Evolutionary conservation across 495 filamentous ascomycete species (phyloP).

Genomic region (Aspergillus indologenus): DNA sequence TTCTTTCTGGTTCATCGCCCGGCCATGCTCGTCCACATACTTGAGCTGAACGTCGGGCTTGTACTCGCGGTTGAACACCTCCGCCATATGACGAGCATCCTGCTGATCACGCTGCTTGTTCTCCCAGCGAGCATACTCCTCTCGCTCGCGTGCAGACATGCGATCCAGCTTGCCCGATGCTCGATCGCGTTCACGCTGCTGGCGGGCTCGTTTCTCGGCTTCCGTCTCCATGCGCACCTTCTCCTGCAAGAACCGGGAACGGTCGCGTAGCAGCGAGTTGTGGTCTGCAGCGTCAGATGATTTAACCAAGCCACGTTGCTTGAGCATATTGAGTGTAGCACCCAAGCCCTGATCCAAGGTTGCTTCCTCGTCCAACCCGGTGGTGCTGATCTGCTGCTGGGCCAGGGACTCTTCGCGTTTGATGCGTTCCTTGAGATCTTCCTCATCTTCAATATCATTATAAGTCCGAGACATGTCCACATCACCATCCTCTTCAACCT

Average conservation of each 20-base stretch:
- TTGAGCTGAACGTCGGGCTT: conserved; percentile 85
- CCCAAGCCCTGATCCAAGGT: conserved; percentile 75
- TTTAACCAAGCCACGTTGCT: conserved; percentile 76
- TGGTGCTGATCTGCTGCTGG: conserved; percentile 56
- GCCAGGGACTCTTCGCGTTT: conserved; percentile 49
- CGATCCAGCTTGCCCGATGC: conserved; percentile 74
- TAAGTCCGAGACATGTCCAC: conserved; percentile 61
- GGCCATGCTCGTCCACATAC: conserved; percentile 85
- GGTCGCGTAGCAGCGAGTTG: conserved; percentile 68
- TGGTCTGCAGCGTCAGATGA: conserved; percentile 57
- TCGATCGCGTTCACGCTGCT: conserved; percentile 84
- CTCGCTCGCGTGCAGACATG: conserved; percentile 86
- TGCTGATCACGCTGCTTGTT: conserved; percentile 83
- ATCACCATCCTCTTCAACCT: conserved; percentile 51
- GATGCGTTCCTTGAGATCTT: conserved; percentile 46
- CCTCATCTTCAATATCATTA: conserved; percentile 54
- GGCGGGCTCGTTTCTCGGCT: conserved; percentile 72
- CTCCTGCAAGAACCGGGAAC: conserved; percentile 76
- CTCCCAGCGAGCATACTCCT: conserved; percentile 80
- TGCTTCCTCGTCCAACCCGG: conserved; percentile 81
- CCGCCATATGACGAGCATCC: conserved; percentile 73
- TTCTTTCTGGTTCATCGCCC: conserved; percentile 86
- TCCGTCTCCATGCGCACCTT: conserved; percentile 70
- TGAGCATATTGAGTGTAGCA: conserved; percentile 75
- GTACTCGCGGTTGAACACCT: conserved; percentile 82